A percentile compares a stretch with the other conserved stretches of the same genome.
phyloP scores from a whole-genome alignment of 495 filamentous ascomycete genomes.

The Penicillium riverlandense region DNA sequence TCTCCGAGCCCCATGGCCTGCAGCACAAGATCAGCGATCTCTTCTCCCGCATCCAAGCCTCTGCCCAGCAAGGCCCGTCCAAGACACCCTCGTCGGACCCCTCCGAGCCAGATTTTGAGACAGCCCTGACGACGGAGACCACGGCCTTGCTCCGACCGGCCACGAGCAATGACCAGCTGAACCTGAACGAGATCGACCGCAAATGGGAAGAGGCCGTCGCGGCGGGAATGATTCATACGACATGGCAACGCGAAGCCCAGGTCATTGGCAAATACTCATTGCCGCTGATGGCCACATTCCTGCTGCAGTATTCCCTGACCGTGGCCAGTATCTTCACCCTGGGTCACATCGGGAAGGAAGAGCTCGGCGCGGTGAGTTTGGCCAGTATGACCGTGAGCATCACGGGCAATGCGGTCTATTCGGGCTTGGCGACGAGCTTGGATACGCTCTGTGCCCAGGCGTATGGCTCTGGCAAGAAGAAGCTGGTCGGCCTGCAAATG shows the following conservation, averaged over 20 bases:
- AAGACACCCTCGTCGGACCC: constrained; percentile 3
- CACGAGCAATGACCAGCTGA: constrained; percentile 22
- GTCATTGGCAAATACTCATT: constrained; percentile 57
- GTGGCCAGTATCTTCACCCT: constrained; percentile 64
- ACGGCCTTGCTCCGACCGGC: constrained; percentile 39
- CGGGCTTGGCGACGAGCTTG: constrained; percentile 64
- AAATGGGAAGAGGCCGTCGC: constrained; percentile 78
- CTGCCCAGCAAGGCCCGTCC: constrained; percentile 2
- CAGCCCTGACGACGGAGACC: constrained; percentile 33
- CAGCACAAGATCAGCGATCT: constrained; percentile 23
- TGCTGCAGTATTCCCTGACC: constrained; percentile 69
- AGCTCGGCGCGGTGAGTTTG: constrained; percentile 57
- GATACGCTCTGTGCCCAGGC: constrained; percentile 74
- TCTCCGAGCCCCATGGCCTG: constrained; percentile 36
- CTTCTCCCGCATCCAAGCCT: constrained; percentile 9
- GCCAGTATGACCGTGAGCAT: constrained; percentile 68
- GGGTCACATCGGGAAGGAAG: constrained; percentile 56
- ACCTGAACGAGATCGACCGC: constrained; percentile 35
- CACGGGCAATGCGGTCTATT: constrained; percentile 64
- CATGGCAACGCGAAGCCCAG: constrained; percentile 74
- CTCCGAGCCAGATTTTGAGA: constrained; percentile 12
- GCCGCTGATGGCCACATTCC: constrained; percentile 62
- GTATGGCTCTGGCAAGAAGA: constrained; percentile 63
- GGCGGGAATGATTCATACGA: constrained; percentile 67
- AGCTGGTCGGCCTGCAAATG: constrained; percentile 64